A percentile compares a stretch with the other conserved stretches of the same genome.
Evolutionary conservation across 331 rosid genomes (phyloP).

Genomic region (Phaseolus coccineus): DNA sequence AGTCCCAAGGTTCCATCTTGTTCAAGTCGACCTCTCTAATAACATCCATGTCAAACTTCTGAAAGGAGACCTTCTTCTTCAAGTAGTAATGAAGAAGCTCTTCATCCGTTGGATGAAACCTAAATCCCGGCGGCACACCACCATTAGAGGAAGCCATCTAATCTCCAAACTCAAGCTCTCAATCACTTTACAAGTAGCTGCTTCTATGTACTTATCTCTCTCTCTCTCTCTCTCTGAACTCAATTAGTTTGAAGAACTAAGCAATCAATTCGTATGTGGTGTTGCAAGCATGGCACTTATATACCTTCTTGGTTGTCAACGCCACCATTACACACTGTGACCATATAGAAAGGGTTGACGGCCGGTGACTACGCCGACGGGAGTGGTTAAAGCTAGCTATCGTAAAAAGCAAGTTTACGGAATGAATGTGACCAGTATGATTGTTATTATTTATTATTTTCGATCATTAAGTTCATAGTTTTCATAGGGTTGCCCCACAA

Average conservation of each 20-base stretch:
- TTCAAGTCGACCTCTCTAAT: slow-evolving; percentile 96
- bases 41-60: slow-evolving; percentile 97
- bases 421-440: slow-evolving; percentile 53
- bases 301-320: slow-evolving; percentile 57
- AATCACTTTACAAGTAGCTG: slow-evolving; percentile 17
- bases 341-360: slow-evolving; percentile 74
- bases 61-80: slow-evolving; percentile 88
- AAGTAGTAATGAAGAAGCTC: slow-evolving; percentile 90
- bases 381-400: slow-evolving; percentile 75
- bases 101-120: slow-evolving; percentile 96
- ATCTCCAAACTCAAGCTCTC: slow-evolving; percentile 15
- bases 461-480: neutral
- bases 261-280: slow-evolving; percentile 45
- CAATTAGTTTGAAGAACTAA: slow-evolving; percentile 19
- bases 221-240: slow-evolving; percentile 14
- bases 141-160: slow-evolving; percentile 77
- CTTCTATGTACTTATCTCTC: too few species aligned
- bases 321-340: slow-evolving; percentile 52
- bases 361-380: slow-evolving; percentile 99
- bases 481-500: slow-evolving; percentile 52
- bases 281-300: slow-evolving; percentile 48
- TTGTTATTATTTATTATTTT: slow-evolving; percentile 45
- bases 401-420: slow-evolving; percentile 78
- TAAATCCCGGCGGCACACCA: slow-evolving; percentile 95
- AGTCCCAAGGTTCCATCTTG: slow-evolving; percentile 98